Evolutionary conservation across 305 asterid genomes (phyloP).

Genomic region (Fraxinus xanthoxyloides): DNA sequence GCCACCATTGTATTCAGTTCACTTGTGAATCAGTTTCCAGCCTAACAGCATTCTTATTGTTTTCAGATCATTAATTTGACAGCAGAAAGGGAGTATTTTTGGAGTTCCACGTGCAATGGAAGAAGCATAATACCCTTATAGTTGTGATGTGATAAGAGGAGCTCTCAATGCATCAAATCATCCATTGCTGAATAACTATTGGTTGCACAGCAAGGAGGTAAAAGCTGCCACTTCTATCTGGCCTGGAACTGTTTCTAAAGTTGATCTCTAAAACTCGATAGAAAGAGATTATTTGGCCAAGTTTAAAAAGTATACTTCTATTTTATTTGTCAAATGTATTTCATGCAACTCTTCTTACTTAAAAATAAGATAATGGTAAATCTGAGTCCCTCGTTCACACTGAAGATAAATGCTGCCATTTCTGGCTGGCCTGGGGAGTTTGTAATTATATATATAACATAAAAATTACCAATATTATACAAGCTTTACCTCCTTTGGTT

Average conservation of each 20-base stretch:
- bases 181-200: not conserved
- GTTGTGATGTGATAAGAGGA: not conserved
- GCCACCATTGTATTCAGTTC: not conserved
- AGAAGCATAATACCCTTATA: not conserved
- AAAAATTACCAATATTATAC: not conserved
- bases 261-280: not conserved
- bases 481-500: not conserved
- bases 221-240: not conserved
- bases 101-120: not conserved
- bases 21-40: not conserved
- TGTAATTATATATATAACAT: not conserved
- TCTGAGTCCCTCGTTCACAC: not conserved
- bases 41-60: not conserved
- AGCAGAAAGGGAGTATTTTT: not conserved
- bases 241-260: not conserved
- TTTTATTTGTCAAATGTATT: not conserved
- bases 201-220: not conserved
- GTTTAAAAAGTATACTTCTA: not conserved
- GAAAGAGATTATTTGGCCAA: not conserved
- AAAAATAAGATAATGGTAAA: not conserved
- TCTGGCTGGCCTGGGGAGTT: not conserved
- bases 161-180: not conserved
- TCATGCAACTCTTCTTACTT: not conserved
- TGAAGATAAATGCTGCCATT: not conserved
- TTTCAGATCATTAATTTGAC: slow-evolving; percentile 4